Percentiles rank a stretch among this genome's conserved stretches.
These are phyloP conservation scores for Colletotrichum tabaci DNA, from an alignment of 2,329 filamentous ascomycete species.

Conservation along the genomic window DNA sequence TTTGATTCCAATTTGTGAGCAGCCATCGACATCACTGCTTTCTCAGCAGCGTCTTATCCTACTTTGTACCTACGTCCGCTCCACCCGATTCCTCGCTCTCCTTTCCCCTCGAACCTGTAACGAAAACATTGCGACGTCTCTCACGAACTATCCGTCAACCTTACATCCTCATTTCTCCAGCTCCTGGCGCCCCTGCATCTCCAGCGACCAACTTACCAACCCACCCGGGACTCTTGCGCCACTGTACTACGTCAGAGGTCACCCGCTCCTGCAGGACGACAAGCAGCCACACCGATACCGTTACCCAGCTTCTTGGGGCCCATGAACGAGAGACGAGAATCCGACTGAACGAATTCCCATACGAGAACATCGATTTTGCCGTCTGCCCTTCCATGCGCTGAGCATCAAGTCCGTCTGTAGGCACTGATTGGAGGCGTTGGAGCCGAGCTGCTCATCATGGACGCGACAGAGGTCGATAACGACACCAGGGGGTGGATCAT, in stretches of 20 bases:
- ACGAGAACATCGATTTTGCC: background rate
- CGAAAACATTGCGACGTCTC: background rate
- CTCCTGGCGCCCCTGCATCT: background rate
- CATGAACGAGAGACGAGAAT: constrained; percentile 1
- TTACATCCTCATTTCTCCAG: background rate
- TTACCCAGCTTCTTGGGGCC: constrained; percentile 8
- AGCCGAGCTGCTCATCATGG: constrained; percentile 54
- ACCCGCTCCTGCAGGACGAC: constrained; percentile 18
- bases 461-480: constrained; percentile 70
- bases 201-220: constrained; percentile 5
- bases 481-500: constrained; percentile 96
- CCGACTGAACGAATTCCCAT: background rate
- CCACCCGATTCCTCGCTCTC: background rate
- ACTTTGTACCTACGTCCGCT: constrained; percentile 4
- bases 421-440: constrained; percentile 34
- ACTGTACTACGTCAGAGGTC: constrained; percentile 35
- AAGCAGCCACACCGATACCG: constrained; percentile 30
- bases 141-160: constrained; percentile 8
- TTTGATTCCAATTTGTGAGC: constrained; percentile 17
- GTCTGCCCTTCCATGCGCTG: constrained; percentile 25
- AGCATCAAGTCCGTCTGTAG: constrained; percentile 26
- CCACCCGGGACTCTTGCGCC: constrained; percentile 20
- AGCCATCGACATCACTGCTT: constrained; percentile 32
- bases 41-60: constrained; percentile 14
- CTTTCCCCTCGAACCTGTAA: background rate